A percentile compares a stretch with the other conserved stretches of the same genome.
Conservation (phyloP, 179 eudicot species). For the Nepenthes alata region DNA sequence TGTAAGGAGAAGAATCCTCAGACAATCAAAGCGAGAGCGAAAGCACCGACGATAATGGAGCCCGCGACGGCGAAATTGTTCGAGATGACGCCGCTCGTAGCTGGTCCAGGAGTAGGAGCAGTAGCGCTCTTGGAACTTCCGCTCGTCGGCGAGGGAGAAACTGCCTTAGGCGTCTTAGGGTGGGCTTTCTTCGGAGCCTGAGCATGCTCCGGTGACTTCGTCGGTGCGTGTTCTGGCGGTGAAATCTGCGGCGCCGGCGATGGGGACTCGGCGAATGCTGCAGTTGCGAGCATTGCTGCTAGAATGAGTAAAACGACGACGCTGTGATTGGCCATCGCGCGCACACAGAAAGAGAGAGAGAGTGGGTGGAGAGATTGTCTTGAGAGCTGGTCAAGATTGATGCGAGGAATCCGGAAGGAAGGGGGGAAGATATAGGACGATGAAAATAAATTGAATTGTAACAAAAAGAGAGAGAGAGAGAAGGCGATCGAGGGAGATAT, state of each 20-base stretch:
- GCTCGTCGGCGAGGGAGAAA: background rate
- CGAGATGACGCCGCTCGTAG: background rate
- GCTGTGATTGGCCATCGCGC: constrained; percentile 3
- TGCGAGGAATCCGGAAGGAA: background rate
- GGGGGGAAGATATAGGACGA: too few species aligned
- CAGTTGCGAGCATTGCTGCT: constrained; percentile 1
- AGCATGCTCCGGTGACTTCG: background rate
- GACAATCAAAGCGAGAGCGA: too few species aligned
- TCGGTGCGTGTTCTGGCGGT: constrained; percentile 2
- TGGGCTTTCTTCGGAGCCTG: background rate
- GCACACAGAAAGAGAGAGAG: too few species aligned
- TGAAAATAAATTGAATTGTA: too few species aligned
- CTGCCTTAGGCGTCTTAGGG: background rate
- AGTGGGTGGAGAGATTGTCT: background rate
- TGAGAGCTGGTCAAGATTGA: background rate
- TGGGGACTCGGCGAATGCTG: constrained; percentile 1
- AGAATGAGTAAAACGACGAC: constrained; percentile 4
- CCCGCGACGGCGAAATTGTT: background rate
- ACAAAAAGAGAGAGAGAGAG: too few species aligned
- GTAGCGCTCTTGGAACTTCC: background rate
- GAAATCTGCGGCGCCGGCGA: background rate
- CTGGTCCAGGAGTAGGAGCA: constrained; percentile 7
- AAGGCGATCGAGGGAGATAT: too few species aligned
- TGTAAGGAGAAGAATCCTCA: too few species aligned
- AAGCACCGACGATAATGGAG: too few species aligned